Evolutionary conservation across 371 early-diverging fungal genomes (phyloP), one percentile per base, ranked within the genome.

Genomic region (Apophysomyces sp.): DNA sequence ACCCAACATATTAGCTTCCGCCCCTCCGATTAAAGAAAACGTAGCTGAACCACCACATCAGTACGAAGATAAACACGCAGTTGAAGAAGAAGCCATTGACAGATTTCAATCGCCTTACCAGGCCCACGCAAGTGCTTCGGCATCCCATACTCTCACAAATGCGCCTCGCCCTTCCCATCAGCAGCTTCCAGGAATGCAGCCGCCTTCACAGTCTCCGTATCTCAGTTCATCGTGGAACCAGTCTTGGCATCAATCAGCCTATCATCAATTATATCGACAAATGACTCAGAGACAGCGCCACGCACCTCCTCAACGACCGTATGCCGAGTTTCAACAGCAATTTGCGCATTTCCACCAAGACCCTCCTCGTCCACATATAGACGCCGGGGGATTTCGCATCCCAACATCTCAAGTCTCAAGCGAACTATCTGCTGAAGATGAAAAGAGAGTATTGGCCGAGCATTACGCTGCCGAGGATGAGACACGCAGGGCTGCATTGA

Each of bases 341-440:
- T 44, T 21, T 44, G 49, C 21, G 9, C 21, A n/a, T 44, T 21
- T 44, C 21, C 74, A 78, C 31, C 76, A 69, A 32, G 63, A 71
- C 29, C 65, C 62, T 56, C 66, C 55, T 16, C 49, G 4, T 21
- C 49, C n/a, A 21, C 65, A 67, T 40, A 55, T 69, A 6, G 77
- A 76, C 56, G 76, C 75, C n/a, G 78, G 81, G 41, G 81, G 78
- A n/a, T 81, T 81, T 64, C 68, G 72, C 28, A 66, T 76, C n/a
- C 59, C 60, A 3, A 58, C 69, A 3, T 9, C 9, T 11, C 21
- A 16, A 21, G n/a, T 9, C 24, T 16, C 49, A 9, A 21, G 21
- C 6, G 21, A 3, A 4, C n/a, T 8, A 21, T 7, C 49, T 16
- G 65, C 69, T 12, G 61, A 69, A 21, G 69, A 69, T 34, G 69